These are phyloP conservation scores for Sphenostylis stenocarpa DNA, from an alignment of 306 rosid species.

Conservation along the genomic window DNA sequence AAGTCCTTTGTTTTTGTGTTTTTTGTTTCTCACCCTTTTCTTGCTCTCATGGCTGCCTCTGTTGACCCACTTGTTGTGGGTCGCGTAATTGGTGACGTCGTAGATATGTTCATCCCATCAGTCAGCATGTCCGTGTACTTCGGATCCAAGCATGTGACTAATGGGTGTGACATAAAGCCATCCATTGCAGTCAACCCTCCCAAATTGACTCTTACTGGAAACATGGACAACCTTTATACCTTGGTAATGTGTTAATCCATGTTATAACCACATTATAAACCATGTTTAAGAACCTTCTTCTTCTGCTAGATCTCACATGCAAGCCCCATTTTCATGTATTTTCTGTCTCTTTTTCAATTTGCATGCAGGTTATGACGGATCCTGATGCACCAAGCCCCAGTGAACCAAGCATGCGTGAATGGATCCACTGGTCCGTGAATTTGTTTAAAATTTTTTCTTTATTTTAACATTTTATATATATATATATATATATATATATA, in stretches of 20 bases:
- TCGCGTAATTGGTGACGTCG: constrained; percentile 82
- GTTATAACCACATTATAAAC: not conserved
- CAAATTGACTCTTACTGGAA: constrained; percentile 53
- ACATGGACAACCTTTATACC: constrained; percentile 63
- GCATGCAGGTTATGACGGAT: constrained; percentile 82
- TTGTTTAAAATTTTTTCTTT: not conserved
- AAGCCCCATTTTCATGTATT: not conserved
- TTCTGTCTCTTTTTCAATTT: not conserved
- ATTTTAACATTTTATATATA: not conserved
- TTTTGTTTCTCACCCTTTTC: not conserved
- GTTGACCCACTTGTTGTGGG: constrained; percentile 89
- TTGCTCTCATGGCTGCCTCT: constrained; percentile 57
- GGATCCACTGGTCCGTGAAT: constrained; percentile 68
- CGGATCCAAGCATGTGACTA: constrained; percentile 73
- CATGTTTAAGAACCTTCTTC: not conserved
- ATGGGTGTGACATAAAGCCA: constrained; percentile 87
- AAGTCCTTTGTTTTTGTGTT: not conserved
- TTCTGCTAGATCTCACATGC: constrained; percentile 29
- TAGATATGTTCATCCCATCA: constrained; percentile 77
- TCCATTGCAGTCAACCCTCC: constrained; percentile 65
- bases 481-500: not conserved
- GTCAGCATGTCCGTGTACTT: constrained; percentile 69
- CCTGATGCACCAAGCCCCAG: constrained; percentile 98
- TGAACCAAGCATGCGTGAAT: constrained; percentile 87
- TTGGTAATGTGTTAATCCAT: constrained; percentile 35